Evolutionary conservation across 1,284 basidiomycete genomes (phyloP), one percentile per base, ranked within the genome.

Genomic region (Sporisorium reilianum): DNA sequence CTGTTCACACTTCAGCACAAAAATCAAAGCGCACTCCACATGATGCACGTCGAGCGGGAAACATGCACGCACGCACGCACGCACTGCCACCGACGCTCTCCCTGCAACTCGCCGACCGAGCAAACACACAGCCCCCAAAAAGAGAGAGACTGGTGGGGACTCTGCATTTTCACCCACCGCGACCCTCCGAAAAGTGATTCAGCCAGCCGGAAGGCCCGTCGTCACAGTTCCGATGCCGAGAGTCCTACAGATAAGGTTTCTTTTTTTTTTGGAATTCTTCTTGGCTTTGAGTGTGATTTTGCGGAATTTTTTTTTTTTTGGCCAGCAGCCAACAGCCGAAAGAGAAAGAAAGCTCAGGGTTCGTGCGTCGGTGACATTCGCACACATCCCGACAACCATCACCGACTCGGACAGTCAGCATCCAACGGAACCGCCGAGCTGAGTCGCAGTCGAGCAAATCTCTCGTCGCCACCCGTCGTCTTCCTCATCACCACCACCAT

Each of bases 401-500:
- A 45, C 42, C 42, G 4, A 41, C 25, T 45, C 51, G n/a, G n/a
- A n/a, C n/a, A 41, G 8, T 53, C 38, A 42, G 51, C 51, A 28
- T 23, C 41, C 8, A 28, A 32, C 53, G 53, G 41, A 42, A 44
- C 5, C 3, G 53, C 53, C 53, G 53, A 23, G 49, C 41, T 38
- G 32, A 52, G 20, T 52, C 28, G 40, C 14, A 49, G 20, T 34
- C 10, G 7, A 12, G 46, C 8, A 9, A 28, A n/a, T n/a, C n/a
- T n/a, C 26, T 42, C 52, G n/a, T n/a, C 45, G 25, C 58, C 51
- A 30, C 12, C n/a, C 60, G 26, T 30, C 48, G 18, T 10, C 18
- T n/a, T 38, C 18, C 36, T 40, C 41, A 12, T 7, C 41, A 46
- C 34, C 32, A 20, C 55, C 50, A 64, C 36, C 62, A 58, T 58